Evolutionary conservation across 2,329 filamentous ascomycete genomes (phyloP).

Genomic region (Aotearoamyces nothofagi): DNA sequence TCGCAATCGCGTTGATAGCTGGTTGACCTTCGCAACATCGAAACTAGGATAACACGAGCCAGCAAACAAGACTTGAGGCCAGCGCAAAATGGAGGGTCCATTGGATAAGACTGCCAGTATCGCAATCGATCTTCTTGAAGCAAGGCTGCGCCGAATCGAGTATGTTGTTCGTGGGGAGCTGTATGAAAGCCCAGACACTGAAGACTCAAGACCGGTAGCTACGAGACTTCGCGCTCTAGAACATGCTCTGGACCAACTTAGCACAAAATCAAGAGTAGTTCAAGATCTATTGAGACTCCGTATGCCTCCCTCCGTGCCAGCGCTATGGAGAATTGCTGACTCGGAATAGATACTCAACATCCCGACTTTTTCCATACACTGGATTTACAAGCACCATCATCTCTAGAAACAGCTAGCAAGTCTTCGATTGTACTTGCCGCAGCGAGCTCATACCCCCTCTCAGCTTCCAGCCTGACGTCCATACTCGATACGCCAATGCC

Average conservation of each 20-base stretch:
- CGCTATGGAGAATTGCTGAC: conserved; percentile 5
- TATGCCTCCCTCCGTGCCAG: conserved; percentile 6
- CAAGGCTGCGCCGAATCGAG: conserved; percentile 16
- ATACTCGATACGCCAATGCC: conserved; percentile 18
- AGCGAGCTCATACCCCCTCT: conserved; percentile 17
- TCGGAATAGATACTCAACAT: conserved; percentile 14
- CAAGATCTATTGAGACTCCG: conserved; percentile 18
- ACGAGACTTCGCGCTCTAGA: conserved; percentile 3
- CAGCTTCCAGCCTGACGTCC: conserved; percentile 19
- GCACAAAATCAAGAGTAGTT: conserved; percentile 15
- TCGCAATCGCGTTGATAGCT: too few species aligned
- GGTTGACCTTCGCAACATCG: too few species aligned
- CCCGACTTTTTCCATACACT: conserved; percentile 19
- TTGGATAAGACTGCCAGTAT: conserved; percentile 15
- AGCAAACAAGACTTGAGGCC: too few species aligned
- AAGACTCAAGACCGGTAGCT: neutral
- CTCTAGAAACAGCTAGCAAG: conserved; percentile 13
- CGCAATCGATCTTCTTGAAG: conserved; percentile 19
- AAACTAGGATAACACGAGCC: too few species aligned
- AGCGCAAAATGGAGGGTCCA: neutral
- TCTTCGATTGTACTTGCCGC: conserved; percentile 18
- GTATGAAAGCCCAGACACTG: conserved; percentile 1
- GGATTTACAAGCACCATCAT: conserved; percentile 11
- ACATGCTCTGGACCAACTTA: conserved; percentile 2
- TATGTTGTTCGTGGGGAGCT: conserved; percentile 13